Base-by-base conservation (phyloP, 108 stramenopile genomes). In the Epithemia pelagica region DNA sequence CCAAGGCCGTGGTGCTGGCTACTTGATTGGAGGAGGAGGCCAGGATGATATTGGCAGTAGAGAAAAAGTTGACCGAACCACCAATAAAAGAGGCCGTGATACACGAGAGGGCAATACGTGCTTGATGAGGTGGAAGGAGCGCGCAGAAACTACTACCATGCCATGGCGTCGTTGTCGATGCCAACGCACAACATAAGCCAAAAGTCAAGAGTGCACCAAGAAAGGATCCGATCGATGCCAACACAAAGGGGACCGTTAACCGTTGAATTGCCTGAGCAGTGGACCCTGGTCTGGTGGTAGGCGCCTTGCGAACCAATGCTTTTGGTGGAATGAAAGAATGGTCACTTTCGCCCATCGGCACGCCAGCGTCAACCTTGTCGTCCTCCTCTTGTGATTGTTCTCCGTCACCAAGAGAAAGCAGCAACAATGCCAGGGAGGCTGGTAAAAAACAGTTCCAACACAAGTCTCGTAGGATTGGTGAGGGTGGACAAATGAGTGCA, bases 371-470 rank as follows among this genome's bases (percentile, higher is more conserved):
- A n/a, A n/a, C n/a, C n/a, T n/a, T n/a, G n/a, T n/a, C n/a, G n/a
- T n/a, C n/a, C n/a, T n/a, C n/a, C n/a, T 54, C 5, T 54, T 5
- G 26, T 55, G 20, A 0, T 55, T 55, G 28, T 10, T 66, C 52
- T 25, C 8, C 27, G 21, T 68, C 31, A 25, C 2, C 21, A 28
- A 74, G 62, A 15, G 66, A 62, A 69, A 85, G 55, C 10, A 91
- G 75, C 32, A 85, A 60, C 59, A 88, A 70, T 0, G 83, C 73
- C 57, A 91, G 69, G 18, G 83, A 83, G 28, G 74, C 76, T 8
- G 90, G 90, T n/a, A 91, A 54, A 56, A 91, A 74, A 5, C 68
- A 51, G 21, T 73, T 73, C 84, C 86, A 91, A 53, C 90, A 88
- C 53, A 73, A 30, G 74, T 85, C 82, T 61, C 87, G 86, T 22